phyloP scores from a whole-genome alignment of 441 rosid species.

The Pelargonium myrrhifolium region DNA sequence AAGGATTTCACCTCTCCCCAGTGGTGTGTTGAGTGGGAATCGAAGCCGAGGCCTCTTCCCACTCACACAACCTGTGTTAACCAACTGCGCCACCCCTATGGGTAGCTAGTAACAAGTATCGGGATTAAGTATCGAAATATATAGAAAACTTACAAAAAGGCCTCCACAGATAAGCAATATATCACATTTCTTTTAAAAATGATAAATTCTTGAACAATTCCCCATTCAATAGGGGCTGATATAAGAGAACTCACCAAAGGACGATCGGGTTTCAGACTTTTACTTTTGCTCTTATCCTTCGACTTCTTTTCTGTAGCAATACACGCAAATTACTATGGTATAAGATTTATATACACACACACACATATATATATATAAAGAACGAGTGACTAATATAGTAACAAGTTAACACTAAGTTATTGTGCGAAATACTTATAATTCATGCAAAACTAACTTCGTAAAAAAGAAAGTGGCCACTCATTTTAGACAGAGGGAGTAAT shows the following conservation, averaged over 20 bases:
- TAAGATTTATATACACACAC: slow-evolving; percentile 12
- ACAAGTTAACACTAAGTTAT: not conserved
- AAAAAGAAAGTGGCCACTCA: too few species aligned
- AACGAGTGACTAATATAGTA: not conserved
- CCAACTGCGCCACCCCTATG: too few species aligned
- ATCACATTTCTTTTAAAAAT: not conserved
- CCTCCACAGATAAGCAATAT: not conserved
- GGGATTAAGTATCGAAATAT: too few species aligned
- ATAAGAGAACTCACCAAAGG: slow-evolving; percentile 36
- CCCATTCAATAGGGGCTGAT: not conserved
- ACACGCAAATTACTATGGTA: slow-evolving; percentile 24
- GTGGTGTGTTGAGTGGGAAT: too few species aligned
- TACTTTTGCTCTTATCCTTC: slow-evolving; percentile 50
- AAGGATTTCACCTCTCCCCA: too few species aligned
- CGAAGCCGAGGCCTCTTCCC: too few species aligned
- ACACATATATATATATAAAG: too few species aligned
- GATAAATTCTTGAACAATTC: too few species aligned
- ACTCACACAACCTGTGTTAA: too few species aligned
- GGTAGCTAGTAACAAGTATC: too few species aligned
- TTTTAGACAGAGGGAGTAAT: not conserved
- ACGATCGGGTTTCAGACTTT: slow-evolving; percentile 36
- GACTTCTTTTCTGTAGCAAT: slow-evolving; percentile 65
- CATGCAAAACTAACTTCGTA: too few species aligned
- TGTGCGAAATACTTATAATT: not conserved
- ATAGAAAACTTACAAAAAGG: not conserved